Evolutionary conservation across 805 yeast species (phyloP), one percentile per base, ranked within the genome.

Genomic region (Kazachstania kunashirensis): DNA sequence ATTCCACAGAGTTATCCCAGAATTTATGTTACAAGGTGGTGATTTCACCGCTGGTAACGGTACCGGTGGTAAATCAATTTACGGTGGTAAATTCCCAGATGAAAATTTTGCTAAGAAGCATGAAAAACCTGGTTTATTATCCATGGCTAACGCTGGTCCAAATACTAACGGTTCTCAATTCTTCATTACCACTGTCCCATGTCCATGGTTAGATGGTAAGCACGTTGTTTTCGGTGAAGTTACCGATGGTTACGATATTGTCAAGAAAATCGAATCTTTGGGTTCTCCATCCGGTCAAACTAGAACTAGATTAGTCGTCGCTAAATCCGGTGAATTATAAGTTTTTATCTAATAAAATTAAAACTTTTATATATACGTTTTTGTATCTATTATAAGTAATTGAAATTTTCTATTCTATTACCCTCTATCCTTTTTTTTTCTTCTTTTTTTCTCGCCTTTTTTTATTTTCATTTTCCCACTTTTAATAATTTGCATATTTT

Each of bases 91-190:
- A 61, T 82, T 82, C 65, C 57, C 59, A 38, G 94, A 82, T 56
- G 94, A 82, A 62, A 81, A 79, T 74, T 82, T 82, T 59, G 47
- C 55, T 58, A 68, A 69, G 68, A 78, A 64, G 58, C 96, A 89
- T 77, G 68, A 70, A 68, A 70, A 77, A 65, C 77, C 94, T 71
- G 73, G 86, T 74, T 67, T 81, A 66, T 64, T 84, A 61, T 84
- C 95, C 45, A 89, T 89, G 96, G 96, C 96, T 63, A 89, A 89
- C 63, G 94, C 96, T 47, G 96, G 96, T 53, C 95, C 94, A 65
- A 84, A 85, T 79, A 84, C 96, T 69, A 89, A 89, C 70, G 96
- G 96, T 40, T 86, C 96, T 38, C 97, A 88, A 70, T 88, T 88
- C 68, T 88, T 89, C 75, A 81, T 85, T 69, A 85, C 96, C 63